A percentile compares a stretch with the other conserved stretches of the same genome.
phyloP scores from a whole-genome alignment of 2,329 filamentous ascomycete species.

The Fusarium irregulare region DNA sequence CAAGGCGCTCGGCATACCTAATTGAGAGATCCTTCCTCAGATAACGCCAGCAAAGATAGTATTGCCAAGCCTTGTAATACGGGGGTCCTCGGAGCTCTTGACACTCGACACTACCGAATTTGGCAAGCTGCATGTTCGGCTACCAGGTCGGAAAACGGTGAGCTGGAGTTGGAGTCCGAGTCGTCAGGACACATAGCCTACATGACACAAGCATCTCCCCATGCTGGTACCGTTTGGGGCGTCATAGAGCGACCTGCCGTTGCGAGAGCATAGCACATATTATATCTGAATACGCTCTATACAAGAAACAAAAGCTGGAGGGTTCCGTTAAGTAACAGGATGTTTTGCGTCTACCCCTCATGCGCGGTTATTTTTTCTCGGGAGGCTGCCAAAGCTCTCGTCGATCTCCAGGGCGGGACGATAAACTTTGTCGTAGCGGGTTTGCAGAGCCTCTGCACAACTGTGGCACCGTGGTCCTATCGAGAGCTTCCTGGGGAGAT shows the following conservation, averaged over 20 bases:
- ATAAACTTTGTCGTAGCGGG: slow-evolving; percentile 41
- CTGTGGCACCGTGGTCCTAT: slow-evolving; percentile 21
- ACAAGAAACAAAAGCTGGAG: slow-evolving; percentile 11
- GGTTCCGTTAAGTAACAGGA: slow-evolving; percentile 2
- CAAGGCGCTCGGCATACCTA: slow-evolving; percentile 9
- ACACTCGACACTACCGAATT: slow-evolving; percentile 37
- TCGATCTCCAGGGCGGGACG: slow-evolving; percentile 41
- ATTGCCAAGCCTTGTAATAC: slow-evolving; percentile 14
- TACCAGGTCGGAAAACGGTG: slow-evolving; percentile 38
- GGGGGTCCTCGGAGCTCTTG: slow-evolving; percentile 12
- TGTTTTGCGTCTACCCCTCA: slow-evolving; percentile 37
- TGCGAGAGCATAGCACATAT: background rate
- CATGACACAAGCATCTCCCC: slow-evolving; percentile 28
- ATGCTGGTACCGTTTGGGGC: slow-evolving; percentile 24
- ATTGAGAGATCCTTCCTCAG: slow-evolving; percentile 9
- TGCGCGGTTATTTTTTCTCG: slow-evolving; percentile 15
- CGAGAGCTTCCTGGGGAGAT: slow-evolving; percentile 33
- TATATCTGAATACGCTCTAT: background rate
- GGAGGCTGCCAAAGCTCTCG: slow-evolving; percentile 37
- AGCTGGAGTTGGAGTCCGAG: slow-evolving; percentile 36
- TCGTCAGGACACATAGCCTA: slow-evolving; percentile 31
- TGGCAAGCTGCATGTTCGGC: slow-evolving; percentile 40
- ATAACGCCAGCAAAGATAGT: slow-evolving; percentile 12
- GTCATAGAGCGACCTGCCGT: slow-evolving; percentile 1
- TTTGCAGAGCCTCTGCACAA: slow-evolving; percentile 28